Evolutionary conservation across 1,284 basidiomycete genomes (phyloP), one percentile per base, ranked within the genome.

Genomic region (Cerrena zonata): DNA sequence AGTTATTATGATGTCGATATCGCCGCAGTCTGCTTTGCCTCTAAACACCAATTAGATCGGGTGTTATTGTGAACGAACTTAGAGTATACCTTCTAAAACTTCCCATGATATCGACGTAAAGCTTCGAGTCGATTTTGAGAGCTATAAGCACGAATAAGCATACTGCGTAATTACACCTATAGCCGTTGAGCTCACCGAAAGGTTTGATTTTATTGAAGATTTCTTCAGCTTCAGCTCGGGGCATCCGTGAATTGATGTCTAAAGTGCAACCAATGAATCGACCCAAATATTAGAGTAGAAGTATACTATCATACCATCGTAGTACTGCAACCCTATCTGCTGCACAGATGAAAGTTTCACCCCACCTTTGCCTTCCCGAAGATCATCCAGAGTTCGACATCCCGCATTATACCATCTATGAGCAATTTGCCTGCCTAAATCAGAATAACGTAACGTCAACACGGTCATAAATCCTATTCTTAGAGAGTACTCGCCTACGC

Each of bases 1-100:
- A 0, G 90, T 91, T 57, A 95, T 84, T 53, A 95, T 66, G 47
- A 95, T 83, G 65, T 96, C 93, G 50, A 96, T 91, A 64, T 95
- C 93, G 1, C 93, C 92, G 51, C 89, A 94, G 46, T 81, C 80
- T 1, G 72, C 69, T 61, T 85, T 85, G 4, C 90, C 89, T 86
- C 88, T 53, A 34, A 45, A 41, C 21, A 27, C 48, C 24, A n/a
- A 40, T 37, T 7, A 25, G 30, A 7, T 10, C 38, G 23, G 45
- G 4, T 42, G 24, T 43, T 23, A 18, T 19, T 11, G 23, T 10
- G n/a, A 27, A 10, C 18, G 22, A 47, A n/a, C 5, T 18, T 25
- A 21, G 21, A n/a, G 48, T 60, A 37, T 52, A 80, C 87, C 93
- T 77, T 55, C 92, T 74, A 65, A 86, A 95, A 58, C 88, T 92